Base-by-base conservation (phyloP, 768 basidiomycete genomes). In the Hericium erinaceus region DNA sequence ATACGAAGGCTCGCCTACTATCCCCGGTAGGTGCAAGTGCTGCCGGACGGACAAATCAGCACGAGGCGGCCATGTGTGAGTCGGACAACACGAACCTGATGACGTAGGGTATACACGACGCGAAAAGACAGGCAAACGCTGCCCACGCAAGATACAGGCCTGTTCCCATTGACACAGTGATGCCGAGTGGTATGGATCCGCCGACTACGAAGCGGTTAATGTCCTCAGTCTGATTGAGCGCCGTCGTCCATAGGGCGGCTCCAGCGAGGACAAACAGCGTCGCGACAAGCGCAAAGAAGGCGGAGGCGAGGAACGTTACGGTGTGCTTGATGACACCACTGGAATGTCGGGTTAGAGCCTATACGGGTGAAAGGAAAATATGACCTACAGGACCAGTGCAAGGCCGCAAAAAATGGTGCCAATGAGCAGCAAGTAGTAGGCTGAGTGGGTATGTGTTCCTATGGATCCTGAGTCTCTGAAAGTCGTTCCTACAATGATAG, bases 161-260 rank as follows among this genome's bases (percentile, higher is more conserved):
- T 53, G 75, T 71, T 13, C 87, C 89, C 12, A 75, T 73, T 0
- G 83, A 77, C 8, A 90, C 78, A 12, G 72, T 67, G 46, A 92
- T 86, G 40, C 87, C 89, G 38, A 89, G 67, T 3, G 77, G 69
- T 18, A 77, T 65, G 37, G 70, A 69, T 52, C 66, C 64, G 39
- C 64, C 61, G 26, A 71, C 72, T 52, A 84, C 69, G 58, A 80
- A 62, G 26, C 70, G 65, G 64, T 90, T 90, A 60, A 92, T 73
- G 15, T 72, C 70, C 64, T 83, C 74, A 0, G 79, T 73, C 64
- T 84, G 85, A 62, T 83, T 79, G 53, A 92, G 76, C 53, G 89
- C 75, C 48, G 82, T 78, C 4, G 90, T 90, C 90, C 90, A 92
- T 58, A 91, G 82, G 48, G 80, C 77, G 15, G 83, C 83, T 24